Percentiles rank a stretch among this genome's conserved stretches.
Evolutionary conservation across 1,284 basidiomycete genomes (phyloP).

Genomic region (Ganoderma lingzhi): DNA sequence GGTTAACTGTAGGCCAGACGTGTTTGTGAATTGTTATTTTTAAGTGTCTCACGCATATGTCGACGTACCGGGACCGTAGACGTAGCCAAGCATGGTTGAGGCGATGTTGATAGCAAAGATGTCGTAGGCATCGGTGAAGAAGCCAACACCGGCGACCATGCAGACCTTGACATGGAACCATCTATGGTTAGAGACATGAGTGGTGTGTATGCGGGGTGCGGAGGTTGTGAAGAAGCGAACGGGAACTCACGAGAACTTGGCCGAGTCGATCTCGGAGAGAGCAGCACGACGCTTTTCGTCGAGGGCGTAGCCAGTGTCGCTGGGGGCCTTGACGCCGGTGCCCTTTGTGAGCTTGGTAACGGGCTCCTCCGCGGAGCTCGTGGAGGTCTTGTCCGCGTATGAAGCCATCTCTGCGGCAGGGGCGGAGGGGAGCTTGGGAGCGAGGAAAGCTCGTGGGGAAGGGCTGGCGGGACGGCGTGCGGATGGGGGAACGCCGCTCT

Average conservation of each 20-base stretch:
- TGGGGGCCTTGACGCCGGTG: not conserved
- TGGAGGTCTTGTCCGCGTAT: slow-evolving; percentile 35
- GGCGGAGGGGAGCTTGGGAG: slow-evolving; percentile 13
- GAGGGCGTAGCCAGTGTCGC: slow-evolving; percentile 29
- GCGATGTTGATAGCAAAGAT: slow-evolving; percentile 83
- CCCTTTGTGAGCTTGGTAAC: slow-evolving; percentile 24
- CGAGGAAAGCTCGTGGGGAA: slow-evolving; percentile 20
- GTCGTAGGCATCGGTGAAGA: slow-evolving; percentile 86
- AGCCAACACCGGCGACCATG: slow-evolving; percentile 80
- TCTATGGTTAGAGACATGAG: slow-evolving; percentile 26
- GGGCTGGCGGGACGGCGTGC: slow-evolving; percentile 18
- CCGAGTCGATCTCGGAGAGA: slow-evolving; percentile 64
- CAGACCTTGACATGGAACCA: slow-evolving; percentile 73
- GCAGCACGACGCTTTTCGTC: slow-evolving; percentile 50
- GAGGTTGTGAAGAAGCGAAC: not conserved
- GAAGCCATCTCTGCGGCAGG: slow-evolving; percentile 28
- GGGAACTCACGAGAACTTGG: slow-evolving; percentile 52
- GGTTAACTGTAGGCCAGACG: not conserved
- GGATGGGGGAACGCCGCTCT: slow-evolving; percentile 15
- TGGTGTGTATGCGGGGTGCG: not conserved
- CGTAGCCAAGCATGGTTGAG: slow-evolving; percentile 78
- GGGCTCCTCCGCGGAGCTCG: slow-evolving; percentile 30
- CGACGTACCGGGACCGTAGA: slow-evolving; percentile 61
- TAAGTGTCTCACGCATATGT: not conserved
- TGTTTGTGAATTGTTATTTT: not conserved